phyloP scores from a whole-genome alignment of 2,329 filamentous ascomycete species.

The Fusarium sp. region DNA sequence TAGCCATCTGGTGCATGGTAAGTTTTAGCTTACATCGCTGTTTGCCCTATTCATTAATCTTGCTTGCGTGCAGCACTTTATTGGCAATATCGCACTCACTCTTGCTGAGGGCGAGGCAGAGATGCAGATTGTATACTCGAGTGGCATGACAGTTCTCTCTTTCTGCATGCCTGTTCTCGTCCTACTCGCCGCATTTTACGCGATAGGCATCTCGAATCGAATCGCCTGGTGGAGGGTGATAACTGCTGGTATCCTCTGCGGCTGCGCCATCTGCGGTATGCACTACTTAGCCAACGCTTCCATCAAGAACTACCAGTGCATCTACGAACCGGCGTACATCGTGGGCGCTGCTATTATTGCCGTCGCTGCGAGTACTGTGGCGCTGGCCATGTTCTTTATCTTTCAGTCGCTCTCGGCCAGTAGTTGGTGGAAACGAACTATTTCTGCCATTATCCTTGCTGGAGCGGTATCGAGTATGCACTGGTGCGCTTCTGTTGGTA shows the following conservation, averaged over 20 bases:
- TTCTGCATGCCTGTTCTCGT: constrained; percentile 62
- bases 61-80: neutral
- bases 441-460: constrained; percentile 74
- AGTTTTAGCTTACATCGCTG: neutral
- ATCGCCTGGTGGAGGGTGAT: constrained; percentile 66
- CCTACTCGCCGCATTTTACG: constrained; percentile 75
- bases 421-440: constrained; percentile 75
- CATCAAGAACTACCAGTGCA: constrained; percentile 78
- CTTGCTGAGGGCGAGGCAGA: neutral
- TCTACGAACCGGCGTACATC: constrained; percentile 67
- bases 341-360: constrained; percentile 76
- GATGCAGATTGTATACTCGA: constrained; percentile 6
- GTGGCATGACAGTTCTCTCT: constrained; percentile 1
- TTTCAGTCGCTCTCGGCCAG: constrained; percentile 79
- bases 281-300: constrained; percentile 86
- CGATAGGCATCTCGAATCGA: constrained; percentile 67
- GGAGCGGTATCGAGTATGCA: constrained; percentile 88
- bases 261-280: constrained; percentile 82
- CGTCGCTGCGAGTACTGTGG: constrained; percentile 72
- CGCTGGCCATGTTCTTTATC: constrained; percentile 79
- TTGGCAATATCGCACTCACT: constrained; percentile 1
- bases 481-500: constrained; percentile 80
- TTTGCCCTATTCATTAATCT: neutral
- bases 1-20: constrained; percentile 22
- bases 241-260: constrained; percentile 73